These are phyloP conservation scores for Endocalyx cinctus DNA, from an alignment of 2,329 filamentous ascomycete species.

Conservation along the genomic window DNA sequence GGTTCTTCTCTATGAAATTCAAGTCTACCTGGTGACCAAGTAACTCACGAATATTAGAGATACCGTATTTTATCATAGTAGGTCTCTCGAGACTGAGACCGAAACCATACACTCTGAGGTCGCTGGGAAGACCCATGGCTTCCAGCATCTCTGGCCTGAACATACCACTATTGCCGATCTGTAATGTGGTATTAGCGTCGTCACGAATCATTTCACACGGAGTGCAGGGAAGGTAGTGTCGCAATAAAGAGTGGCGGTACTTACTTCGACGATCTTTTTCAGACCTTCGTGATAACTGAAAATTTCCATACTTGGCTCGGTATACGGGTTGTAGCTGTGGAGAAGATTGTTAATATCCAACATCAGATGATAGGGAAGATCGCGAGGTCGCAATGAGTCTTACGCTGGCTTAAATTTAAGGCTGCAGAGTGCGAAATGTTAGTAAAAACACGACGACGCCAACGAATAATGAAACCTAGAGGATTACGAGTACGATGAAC, in stretches of 20 bases:
- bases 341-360: conserved; percentile 4
- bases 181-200: too few relatives aligned
- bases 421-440: conserved; percentile 35
- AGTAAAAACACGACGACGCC: too few relatives aligned
- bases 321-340: conserved; percentile 74
- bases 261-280: conserved; percentile 85
- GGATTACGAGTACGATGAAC: too few relatives aligned
- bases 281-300: conserved; percentile 80
- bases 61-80: conserved; percentile 94
- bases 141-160: conserved; percentile 98
- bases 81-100: conserved; percentile 87
- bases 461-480: too few relatives aligned
- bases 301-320: conserved; percentile 96
- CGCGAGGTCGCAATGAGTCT: conserved; percentile 60
- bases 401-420: conserved; percentile 96
- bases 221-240: too few relatives aligned
- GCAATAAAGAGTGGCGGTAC: too few relatives aligned
- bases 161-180: conserved; percentile 98
- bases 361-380: too few relatives aligned
- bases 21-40: conserved; percentile 94
- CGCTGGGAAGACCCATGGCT: conserved; percentile 86
- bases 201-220: too few relatives aligned
- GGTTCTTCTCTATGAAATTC: conserved; percentile 85
- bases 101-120: conserved; percentile 92
- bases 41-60: conserved; percentile 86